Base-by-base conservation (phyloP, 331 rosid genomes). In the Prunus yedoensis region DNA sequence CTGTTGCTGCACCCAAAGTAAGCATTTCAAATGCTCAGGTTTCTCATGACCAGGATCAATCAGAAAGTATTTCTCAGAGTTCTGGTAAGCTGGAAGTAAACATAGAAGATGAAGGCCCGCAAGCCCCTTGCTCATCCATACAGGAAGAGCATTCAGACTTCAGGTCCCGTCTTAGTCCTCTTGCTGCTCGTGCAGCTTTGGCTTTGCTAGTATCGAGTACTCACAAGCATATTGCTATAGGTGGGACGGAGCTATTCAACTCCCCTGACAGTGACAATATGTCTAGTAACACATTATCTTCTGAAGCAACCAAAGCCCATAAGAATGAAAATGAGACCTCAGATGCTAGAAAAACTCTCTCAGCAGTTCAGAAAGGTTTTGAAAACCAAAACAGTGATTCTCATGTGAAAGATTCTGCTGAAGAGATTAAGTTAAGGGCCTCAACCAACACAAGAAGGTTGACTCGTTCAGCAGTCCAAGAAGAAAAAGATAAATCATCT, bases 141-240 rank as follows among this genome's bases (percentile, higher is more conserved):
- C 76, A 23, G 17, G 76, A 69, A 50, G 75, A 58, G 65, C 76
- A 32, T 77, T 71, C 70, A 32, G 76, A 35, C 11, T 41, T 49
- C 32, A 60, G 75, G 70, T 69, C 76, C 54, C 76, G 51, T 63
- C 74, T 69, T 53, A 77, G 76, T 77, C 81, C 81, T 60, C 81
- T 77, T 50, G 81, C 64, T 0, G 76, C 81, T 51, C 35, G 65
- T 59, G 76, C 81, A 69, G 56, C 76, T 69, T 32, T 77, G 76
- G 81, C 81, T 63, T 77, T 51, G 10, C 41, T 77, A 32, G 61
- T 70, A 64, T 77, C 81, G 17, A 53, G 50, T 50, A 17, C 60
- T 60, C 56, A 60, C 52, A 70, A 32, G 23, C 70, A 35, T 32
- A 49, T 60, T 70, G 70, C 32, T 28, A 15, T 69, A 63, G 74